Base-by-base conservation (phyloP, 2,329 filamentous ascomycete genomes). In the Calonectria leucothoes region DNA sequence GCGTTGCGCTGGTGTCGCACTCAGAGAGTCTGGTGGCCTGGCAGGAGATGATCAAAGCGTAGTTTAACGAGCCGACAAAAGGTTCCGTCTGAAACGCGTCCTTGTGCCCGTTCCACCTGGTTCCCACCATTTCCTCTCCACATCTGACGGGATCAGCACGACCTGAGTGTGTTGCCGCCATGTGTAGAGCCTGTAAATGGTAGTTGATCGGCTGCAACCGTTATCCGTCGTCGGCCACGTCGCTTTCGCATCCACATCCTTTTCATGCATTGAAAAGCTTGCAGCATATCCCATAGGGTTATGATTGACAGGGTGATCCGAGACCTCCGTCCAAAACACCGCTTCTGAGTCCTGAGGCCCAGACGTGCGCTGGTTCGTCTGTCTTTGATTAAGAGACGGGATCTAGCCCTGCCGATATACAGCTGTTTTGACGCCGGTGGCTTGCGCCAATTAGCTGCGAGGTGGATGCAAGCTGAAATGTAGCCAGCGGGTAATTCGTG, bases 21-120 rank as follows among this genome's bases (percentile, higher is more conserved):
- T 51, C 65, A 75, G 39, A 63, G 45, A 55, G 37, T n/a, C 23
- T 71, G 33, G 31, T 20, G 45, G 76, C 74, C 27, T 78, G 70
- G 74, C 59, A 55, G 55, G 33, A n/a, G 57, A 33, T 51, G 55
- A 45, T 12, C 51, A 33, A 49, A 64, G 51, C 37, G 31, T 23
- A 4, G 29, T 31, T 39, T 35, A 63, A 63, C 35, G 15, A 67
- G 64, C 25, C 52, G 31, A 52, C 63, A 67, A 39, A 57, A 61
- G 17, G 42, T 57, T 49, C 55, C 49, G 64, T 49, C 64, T 68
- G 70, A 71, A 71, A 71, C 70, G 52, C n/a, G 55, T 55, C 52
- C 48, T 67, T 64, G 59, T 68, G 52, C 55, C 61, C 65, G 52
- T 59, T 66, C 69, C 55, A 61, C 64, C 37, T n/a, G 11, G 25